Percentiles rank a stretch among this genome's conserved stretches.
phyloP scores from a whole-genome alignment of 306 rosid genomes.

The Lablab purpureus region DNA sequence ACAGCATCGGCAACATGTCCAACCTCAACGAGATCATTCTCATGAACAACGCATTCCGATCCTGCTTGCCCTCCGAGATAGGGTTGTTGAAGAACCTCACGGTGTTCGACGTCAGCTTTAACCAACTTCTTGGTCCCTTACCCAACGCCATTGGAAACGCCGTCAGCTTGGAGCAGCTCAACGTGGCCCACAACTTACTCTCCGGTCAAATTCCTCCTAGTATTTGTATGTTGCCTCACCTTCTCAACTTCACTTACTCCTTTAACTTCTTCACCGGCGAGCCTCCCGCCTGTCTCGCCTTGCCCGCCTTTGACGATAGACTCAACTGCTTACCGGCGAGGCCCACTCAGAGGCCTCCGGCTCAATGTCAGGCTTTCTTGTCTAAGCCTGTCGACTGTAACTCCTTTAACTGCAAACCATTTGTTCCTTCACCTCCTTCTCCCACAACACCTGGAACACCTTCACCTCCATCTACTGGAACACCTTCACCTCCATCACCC shows the following conservation, averaged over 20 bases:
- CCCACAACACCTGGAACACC: constrained; percentile 26
- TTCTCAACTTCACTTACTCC: constrained; percentile 87
- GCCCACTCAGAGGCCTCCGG: constrained; percentile 70
- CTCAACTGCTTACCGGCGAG: constrained; percentile 78
- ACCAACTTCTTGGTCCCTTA: constrained; percentile 62
- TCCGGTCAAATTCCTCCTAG: constrained; percentile 73
- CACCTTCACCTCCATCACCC: neutral
- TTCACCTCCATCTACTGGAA: neutral
- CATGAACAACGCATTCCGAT: constrained; percentile 55
- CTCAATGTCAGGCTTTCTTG: constrained; percentile 66
- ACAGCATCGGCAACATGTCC: constrained; percentile 75
- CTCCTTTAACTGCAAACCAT: constrained; percentile 66
- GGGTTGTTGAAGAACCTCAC: constrained; percentile 65
- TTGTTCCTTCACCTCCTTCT: constrained; percentile 41
- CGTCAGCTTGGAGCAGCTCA: constrained; percentile 63
- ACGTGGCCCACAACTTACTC: constrained; percentile 65
- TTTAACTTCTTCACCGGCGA: constrained; percentile 90
- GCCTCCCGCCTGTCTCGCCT: constrained; percentile 66
- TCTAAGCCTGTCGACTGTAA: constrained; percentile 78
- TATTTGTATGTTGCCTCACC: constrained; percentile 73
- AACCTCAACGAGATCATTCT: constrained; percentile 66
- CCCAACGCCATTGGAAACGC: constrained; percentile 57
- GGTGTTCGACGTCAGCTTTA: constrained; percentile 70
- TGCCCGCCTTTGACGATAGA: constrained; percentile 65
- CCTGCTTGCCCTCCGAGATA: constrained; percentile 71